Evolutionary conservation across 805 yeast genomes (phyloP).

Genomic region (Saturnispora hagleri): DNA sequence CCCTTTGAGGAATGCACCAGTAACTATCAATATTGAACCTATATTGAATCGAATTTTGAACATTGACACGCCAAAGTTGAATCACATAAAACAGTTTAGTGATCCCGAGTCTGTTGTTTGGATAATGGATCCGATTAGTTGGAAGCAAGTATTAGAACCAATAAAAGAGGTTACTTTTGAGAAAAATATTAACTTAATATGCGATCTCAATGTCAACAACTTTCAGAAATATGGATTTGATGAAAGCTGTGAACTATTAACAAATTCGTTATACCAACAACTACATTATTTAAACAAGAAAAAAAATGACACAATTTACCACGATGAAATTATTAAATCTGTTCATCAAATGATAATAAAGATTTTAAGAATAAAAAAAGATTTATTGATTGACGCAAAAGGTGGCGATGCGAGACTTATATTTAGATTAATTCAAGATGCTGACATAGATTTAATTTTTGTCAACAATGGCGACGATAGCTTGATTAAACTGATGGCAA

Average conservation of each 20-base stretch:
- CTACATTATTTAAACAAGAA: conserved; percentile 3
- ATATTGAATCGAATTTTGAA: not conserved
- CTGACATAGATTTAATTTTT: conserved; percentile 9
- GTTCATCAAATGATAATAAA: not conserved
- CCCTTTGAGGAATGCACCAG: conserved; percentile 1
- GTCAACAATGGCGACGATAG: not conserved
- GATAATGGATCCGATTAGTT: not conserved
- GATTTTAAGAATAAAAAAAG: not conserved
- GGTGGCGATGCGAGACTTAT: conserved; percentile 3
- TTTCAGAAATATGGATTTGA: not conserved
- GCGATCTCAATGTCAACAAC: not conserved
- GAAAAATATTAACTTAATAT: not conserved
- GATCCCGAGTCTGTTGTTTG: not conserved
- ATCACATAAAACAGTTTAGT: not conserved
- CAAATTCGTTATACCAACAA: conserved; percentile 5
- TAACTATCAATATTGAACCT: not conserved
- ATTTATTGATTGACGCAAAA: not conserved
- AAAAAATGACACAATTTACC: not conserved
- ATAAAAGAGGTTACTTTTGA: not conserved
- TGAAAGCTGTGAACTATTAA: not conserved
- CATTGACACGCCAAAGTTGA: not conserved
- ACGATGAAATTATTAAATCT: not conserved
- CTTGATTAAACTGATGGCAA: conserved; percentile 2
- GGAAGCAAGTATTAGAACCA: conserved; percentile 2
- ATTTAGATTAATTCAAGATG: conserved; percentile 10